Conservation (phyloP, 2,329 filamentous ascomycete species). For the Trichothecium roseum region DNA sequence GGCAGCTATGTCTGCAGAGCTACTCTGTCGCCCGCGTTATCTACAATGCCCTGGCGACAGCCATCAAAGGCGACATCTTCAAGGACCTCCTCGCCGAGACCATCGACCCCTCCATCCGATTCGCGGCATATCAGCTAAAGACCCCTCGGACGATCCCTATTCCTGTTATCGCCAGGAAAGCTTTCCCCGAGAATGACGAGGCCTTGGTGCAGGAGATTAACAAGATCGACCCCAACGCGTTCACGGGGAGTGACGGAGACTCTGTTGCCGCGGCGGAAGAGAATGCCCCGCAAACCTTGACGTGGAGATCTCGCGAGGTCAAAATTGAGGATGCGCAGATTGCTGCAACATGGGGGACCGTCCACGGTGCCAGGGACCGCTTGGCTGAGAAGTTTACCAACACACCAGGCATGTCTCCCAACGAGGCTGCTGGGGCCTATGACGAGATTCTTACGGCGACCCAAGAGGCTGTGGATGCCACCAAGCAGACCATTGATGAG, state of each 20-base stretch:
- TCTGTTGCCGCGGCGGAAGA: constrained; percentile 31
- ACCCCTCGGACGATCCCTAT: constrained; percentile 78
- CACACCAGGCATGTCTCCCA: constrained; percentile 33
- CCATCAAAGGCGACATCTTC: constrained; percentile 59
- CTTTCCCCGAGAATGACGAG: constrained; percentile 58
- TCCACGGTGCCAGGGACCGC: constrained; percentile 42
- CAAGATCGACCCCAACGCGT: constrained; percentile 55
- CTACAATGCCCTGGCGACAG: constrained; percentile 63
- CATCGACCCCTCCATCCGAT: constrained; percentile 87
- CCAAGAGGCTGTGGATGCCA: constrained; percentile 89
- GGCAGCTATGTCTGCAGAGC: constrained; percentile 65
- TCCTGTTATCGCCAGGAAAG: constrained; percentile 64
- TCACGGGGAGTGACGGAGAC: constrained; percentile 38
- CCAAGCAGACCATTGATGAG: constrained; percentile 88
- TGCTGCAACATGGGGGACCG: constrained; percentile 67
- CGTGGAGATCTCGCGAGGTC: constrained; percentile 78
- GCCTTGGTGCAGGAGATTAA: constrained; percentile 58
- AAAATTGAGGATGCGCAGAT: constrained; percentile 90
- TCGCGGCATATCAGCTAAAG: constrained; percentile 86
- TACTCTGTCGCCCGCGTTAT: constrained; percentile 73
- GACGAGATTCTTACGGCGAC: constrained; percentile 83
- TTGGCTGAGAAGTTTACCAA: constrained; percentile 38
- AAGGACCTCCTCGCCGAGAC: constrained; percentile 78
- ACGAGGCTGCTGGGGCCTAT: constrained; percentile 74
- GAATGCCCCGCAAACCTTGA: constrained; percentile 62